Percentiles rank a stretch among this genome's conserved stretches.
Conservation (phyloP, 129 eudicot genomes). For the Lonicera japonica region DNA sequence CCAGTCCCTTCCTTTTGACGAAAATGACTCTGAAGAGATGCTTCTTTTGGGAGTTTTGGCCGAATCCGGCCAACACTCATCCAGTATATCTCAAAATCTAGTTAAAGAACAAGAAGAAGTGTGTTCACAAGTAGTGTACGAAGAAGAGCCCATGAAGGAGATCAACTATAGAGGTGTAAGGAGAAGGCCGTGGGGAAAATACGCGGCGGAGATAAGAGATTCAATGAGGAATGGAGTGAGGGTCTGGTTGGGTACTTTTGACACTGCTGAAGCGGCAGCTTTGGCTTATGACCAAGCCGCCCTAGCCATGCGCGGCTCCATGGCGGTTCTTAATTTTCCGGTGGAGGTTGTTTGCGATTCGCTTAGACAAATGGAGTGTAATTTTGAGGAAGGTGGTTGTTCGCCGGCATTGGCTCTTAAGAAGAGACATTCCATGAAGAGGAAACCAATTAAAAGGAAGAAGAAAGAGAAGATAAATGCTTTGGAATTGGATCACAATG, state of each 20-base stretch:
- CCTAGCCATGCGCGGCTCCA: conserved; percentile 22
- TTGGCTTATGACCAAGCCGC: conserved; percentile 40
- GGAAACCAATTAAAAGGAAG: conserved; percentile 15
- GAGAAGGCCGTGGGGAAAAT: conserved; percentile 41
- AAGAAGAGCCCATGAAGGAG: neutral
- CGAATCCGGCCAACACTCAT: conserved; percentile 1
- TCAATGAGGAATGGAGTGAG: conserved; percentile 32
- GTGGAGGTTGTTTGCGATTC: conserved; percentile 25
- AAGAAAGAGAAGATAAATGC: neutral
- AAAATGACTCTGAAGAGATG: conserved; percentile 35
- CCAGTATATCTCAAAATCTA: neutral
- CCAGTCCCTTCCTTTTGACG: conserved; percentile 27
- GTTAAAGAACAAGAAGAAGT: neutral
- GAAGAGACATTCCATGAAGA: conserved; percentile 26
- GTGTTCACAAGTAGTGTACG: too few relatives aligned
- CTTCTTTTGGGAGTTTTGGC: conserved; percentile 27
- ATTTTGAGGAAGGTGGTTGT: conserved; percentile 20
- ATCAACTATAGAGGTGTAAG: conserved; percentile 30
- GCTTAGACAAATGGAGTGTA: conserved; percentile 24
- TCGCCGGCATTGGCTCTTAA: conserved; percentile 39
- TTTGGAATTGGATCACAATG: neutral
- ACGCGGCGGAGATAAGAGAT: conserved; percentile 40
- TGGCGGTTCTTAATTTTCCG: conserved; percentile 26
- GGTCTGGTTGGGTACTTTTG: conserved; percentile 42
- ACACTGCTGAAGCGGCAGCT: conserved; percentile 41